phyloP scores from a whole-genome alignment of 2,329 filamentous ascomycete species.

The Fusarium dlaminii region DNA sequence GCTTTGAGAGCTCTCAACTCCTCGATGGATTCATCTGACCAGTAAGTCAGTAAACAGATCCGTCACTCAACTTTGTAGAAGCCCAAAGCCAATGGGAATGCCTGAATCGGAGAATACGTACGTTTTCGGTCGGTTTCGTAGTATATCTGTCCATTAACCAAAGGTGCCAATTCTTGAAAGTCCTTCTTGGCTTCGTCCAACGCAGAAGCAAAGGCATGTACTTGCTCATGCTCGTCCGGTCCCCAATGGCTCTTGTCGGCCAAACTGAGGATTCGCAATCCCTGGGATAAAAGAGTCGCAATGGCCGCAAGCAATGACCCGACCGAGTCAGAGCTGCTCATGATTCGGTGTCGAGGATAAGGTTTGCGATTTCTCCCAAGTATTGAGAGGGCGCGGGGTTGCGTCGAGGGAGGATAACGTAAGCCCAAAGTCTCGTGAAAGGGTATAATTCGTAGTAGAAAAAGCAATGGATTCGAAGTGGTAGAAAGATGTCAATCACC shows the following conservation, averaged over 20 bases:
- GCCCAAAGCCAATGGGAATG: neutral
- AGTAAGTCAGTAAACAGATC: conserved; percentile 3
- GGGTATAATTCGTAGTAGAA: neutral
- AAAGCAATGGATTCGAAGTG: neutral
- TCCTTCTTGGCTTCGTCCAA: conserved; percentile 69
- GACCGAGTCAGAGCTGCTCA: conserved; percentile 60
- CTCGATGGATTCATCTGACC: conserved; percentile 61
- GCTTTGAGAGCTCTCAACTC: conserved; percentile 59
- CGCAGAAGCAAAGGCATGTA: conserved; percentile 62
- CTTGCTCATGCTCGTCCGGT: conserved; percentile 67
- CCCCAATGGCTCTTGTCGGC: conserved; percentile 69
- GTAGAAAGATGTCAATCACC: conserved; percentile 29
- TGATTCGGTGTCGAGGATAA: conserved; percentile 38
- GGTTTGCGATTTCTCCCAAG: conserved; percentile 20
- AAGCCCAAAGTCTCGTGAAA: conserved; percentile 7
- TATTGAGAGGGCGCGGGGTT: conserved; percentile 26
- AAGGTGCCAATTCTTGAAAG: conserved; percentile 65
- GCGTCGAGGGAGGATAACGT: conserved; percentile 15
- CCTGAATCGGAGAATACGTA: conserved; percentile 46
- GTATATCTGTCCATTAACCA: conserved; percentile 66
- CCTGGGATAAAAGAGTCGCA: conserved; percentile 63
- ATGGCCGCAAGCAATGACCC: conserved; percentile 67
- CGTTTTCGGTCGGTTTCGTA: conserved; percentile 66
- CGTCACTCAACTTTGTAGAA: neutral
- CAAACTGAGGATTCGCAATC: conserved; percentile 63